Evolutionary conservation across 176 grass and related monocot species (phyloP), one percentile per base, ranked within the genome.

Genomic region (Miscanthus lutarioriparius): DNA sequence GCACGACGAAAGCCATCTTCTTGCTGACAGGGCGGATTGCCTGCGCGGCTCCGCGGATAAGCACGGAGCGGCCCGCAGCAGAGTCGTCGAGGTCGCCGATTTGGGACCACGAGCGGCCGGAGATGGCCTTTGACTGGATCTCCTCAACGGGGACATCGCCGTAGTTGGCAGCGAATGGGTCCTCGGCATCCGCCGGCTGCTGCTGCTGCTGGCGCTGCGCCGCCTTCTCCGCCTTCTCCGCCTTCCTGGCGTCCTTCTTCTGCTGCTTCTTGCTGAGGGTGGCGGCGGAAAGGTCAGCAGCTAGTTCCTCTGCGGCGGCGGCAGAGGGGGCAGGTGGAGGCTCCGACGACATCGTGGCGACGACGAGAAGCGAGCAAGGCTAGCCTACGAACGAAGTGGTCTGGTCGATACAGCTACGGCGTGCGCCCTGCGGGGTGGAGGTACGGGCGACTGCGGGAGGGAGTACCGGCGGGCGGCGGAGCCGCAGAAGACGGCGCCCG

Each of bases 1-100:
- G 51, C 32, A 98, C 96, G 7, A 95, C 44, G 85, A 98, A 98
- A 3, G 91, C 96, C 96, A 95, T 98, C 87, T 98, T 98, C 91
- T 93, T 98, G 87, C 93, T 89, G 36, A 95, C 92, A 0, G 91
- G 93, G 25, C 93, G 85, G 75, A 95, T 87, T 0, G 74, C 75
- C 41, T 95, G 93, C 61, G 89, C 88, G 5, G 45, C 70, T 6
- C 93, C 96, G 7, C 96, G 89, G 77, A 95, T 85, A n/a, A 98
- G 85, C 27, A 98, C 93, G 4, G 62, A 59, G 58, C 84, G 75
- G 14, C 81, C 89, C 7, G 82, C 86, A 10, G 83, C 78, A 43
- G 75, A 73, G 14, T 37, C 68, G 44, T 68, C 81, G 64, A 95
- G 85, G 53, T 78, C 74, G 65, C 81, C 81, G 76, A 95, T 49